These are phyloP conservation scores for Eucalyptus rudis DNA, from an alignment of 345 rosid genomes.

Conservation along the genomic window DNA sequence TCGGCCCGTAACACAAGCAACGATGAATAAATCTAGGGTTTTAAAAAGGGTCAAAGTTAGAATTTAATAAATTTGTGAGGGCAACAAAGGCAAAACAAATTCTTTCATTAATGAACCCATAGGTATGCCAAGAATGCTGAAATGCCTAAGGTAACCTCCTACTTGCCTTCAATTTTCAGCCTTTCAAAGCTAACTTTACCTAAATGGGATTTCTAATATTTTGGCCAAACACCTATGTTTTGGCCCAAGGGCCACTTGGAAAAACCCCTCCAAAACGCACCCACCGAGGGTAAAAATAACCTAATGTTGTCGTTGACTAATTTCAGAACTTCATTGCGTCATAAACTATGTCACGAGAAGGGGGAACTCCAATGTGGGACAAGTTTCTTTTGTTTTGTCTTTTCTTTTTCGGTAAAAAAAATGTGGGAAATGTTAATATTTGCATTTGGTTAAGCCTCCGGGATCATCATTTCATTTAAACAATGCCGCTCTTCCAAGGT, in stretches of 20 bases:
- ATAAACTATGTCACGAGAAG: not conserved
- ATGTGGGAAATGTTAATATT: not conserved
- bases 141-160: too few species aligned
- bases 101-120: too few species aligned
- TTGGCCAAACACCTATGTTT: not conserved
- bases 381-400: not conserved
- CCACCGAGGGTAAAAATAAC: not conserved
- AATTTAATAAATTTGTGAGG: too few species aligned
- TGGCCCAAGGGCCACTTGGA: not conserved
- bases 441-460: not conserved
- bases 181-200: too few species aligned
- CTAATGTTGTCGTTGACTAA: not conserved
- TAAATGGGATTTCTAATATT: too few species aligned
- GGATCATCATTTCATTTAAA: not conserved
- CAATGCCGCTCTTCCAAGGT: not conserved
- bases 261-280: not conserved
- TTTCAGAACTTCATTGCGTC: not conserved
- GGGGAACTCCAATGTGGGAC: not conserved
- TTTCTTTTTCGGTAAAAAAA: too few species aligned
- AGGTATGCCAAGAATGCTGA: too few species aligned
- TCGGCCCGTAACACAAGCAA: too few species aligned
- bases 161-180: too few species aligned
- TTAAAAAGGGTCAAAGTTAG: too few species aligned
- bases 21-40: too few species aligned
- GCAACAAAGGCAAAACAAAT: too few species aligned